phyloP scores from a whole-genome alignment of 495 filamentous ascomycete species.

The Penicillium riverlandense region DNA sequence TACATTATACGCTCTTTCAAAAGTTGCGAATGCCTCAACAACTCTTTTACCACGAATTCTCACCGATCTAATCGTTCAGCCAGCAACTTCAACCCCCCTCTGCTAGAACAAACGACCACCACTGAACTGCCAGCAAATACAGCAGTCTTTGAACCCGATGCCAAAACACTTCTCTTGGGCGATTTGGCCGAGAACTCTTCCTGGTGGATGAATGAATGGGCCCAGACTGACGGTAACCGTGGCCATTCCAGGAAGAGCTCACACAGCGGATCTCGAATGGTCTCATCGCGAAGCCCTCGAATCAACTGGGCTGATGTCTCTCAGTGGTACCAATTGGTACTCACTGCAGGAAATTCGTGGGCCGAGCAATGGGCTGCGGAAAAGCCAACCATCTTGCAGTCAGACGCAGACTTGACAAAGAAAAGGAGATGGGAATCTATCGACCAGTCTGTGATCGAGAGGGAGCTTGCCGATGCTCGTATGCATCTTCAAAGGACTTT shows the following conservation, averaged over 20 bases:
- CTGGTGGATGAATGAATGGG: slow-evolving; percentile 67
- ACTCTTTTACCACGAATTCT: slow-evolving; percentile 48
- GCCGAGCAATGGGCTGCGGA: slow-evolving; percentile 40
- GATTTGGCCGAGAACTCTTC: slow-evolving; percentile 76
- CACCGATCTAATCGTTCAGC: slow-evolving; percentile 17
- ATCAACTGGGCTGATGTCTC: slow-evolving; percentile 70
- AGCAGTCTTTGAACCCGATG: slow-evolving; percentile 53
- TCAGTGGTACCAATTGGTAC: slow-evolving; percentile 70
- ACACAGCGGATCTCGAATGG: slow-evolving; percentile 21
- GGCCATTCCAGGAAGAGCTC: slow-evolving; percentile 14
- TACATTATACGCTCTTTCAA: slow-evolving; percentile 65
- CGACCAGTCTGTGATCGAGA: slow-evolving; percentile 44
- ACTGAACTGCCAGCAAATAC: slow-evolving; percentile 11
- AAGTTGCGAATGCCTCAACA: slow-evolving; percentile 63
- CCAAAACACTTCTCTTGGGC: slow-evolving; percentile 72
- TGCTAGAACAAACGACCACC: slow-evolving; percentile 11
- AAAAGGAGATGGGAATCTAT: slow-evolving; percentile 23
- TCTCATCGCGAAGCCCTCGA: slow-evolving; percentile 57
- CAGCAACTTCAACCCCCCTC: slow-evolving; percentile 19
- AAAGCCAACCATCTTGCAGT: slow-evolving; percentile 18
- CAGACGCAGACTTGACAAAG: slow-evolving; percentile 19
- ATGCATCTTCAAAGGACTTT: slow-evolving; percentile 60
- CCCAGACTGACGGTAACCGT: slow-evolving; percentile 17
- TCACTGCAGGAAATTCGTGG: slow-evolving; percentile 59
- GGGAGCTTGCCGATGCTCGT: slow-evolving; percentile 58